Base-by-base conservation (phyloP, 257 asterid genomes). In the Solanum ossicruentum region DNA sequence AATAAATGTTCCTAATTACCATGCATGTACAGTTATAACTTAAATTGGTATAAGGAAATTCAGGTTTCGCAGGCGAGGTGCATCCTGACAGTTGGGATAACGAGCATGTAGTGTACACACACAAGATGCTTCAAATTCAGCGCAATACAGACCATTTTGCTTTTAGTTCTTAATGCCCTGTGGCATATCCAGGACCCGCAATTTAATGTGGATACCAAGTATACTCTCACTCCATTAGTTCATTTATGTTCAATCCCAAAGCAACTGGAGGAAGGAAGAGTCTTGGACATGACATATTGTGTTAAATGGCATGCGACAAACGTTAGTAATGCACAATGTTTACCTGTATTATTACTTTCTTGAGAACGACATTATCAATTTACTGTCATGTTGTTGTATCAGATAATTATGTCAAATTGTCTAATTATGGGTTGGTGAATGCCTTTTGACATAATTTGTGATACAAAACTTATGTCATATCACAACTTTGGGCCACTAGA, bases 301-400 rank as follows among this genome's bases (percentile, higher is more conserved):
- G 92, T 94, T 80, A 90, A 87, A 86, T 93, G 97, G 97, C 82
- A 85, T 58, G 92, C 93, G 43, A 91, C 94, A 80, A 89, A 90
- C 32, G 85, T 85, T 78, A 87, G 92, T 2, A 93, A 86, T 89
- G 93, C 91, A 47, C 91, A 89, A 36, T 95, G 89, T 94, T 81
- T 94, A 94, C 87, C 89, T 94, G 89, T 87, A 92, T 88, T 88
- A 92, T 87, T 91, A 93, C 43, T 94, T 94, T 72, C 93, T 92
- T 61, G 97, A 93, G 92, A 94, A 93, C 60, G 89, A 93, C 96
- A 97, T 94, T 32, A 39, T n/a, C 55, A 16, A 51, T 51, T 16
- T 15, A 23, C 82, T 47, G 51, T 32, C 45, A 28, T 28, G 32
- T 28, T 32, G 36, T 32, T 32, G 36, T 32, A 32, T 32, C 36